These are phyloP conservation scores for Pyronema domesticum DNA, from an alignment of 495 filamentous ascomycete species.

Conservation along the genomic window DNA sequence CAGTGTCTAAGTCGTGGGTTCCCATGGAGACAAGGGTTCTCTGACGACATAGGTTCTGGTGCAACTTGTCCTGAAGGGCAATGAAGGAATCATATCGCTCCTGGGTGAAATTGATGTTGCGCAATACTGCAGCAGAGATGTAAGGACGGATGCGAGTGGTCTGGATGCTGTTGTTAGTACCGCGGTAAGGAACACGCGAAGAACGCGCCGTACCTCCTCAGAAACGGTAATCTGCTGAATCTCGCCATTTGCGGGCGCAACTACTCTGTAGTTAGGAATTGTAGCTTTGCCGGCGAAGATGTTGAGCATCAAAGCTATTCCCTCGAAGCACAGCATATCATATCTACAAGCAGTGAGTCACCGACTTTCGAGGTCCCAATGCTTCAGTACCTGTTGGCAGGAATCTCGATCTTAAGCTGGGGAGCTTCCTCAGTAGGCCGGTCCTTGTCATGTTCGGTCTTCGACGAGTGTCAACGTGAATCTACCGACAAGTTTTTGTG, in stretches of 20 bases:
- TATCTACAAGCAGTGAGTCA: slow-evolving; percentile 38
- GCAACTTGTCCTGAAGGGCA: slow-evolving; percentile 88
- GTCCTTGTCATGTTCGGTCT: slow-evolving; percentile 20
- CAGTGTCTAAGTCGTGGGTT: slow-evolving; percentile 86
- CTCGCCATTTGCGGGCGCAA: slow-evolving; percentile 51
- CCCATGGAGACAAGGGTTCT: slow-evolving; percentile 88
- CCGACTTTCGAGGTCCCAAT: not conserved
- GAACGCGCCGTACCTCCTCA: slow-evolving; percentile 4
- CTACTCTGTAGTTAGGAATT: slow-evolving; percentile 61
- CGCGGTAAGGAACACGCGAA: not conserved
- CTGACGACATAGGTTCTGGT: slow-evolving; percentile 87
- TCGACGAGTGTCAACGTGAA: not conserved
- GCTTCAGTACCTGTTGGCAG: slow-evolving; percentile 56
- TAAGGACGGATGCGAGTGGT: slow-evolving; percentile 69
- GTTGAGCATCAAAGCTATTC: slow-evolving; percentile 85
- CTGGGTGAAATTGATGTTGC: slow-evolving; percentile 79
- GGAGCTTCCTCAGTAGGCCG: slow-evolving; percentile 56
- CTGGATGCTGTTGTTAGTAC: slow-evolving; percentile 24
- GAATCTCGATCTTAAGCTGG: slow-evolving; percentile 96
- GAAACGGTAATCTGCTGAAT: slow-evolving; percentile 62
- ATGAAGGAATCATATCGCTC: slow-evolving; percentile 95
- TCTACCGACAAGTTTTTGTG: not conserved
- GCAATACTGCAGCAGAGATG: slow-evolving; percentile 69
- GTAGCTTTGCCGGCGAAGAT: slow-evolving; percentile 65
- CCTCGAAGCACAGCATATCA: slow-evolving; percentile 97